Conservation (phyloP, 441 rosid genomes). For the Hura crepitans region DNA sequence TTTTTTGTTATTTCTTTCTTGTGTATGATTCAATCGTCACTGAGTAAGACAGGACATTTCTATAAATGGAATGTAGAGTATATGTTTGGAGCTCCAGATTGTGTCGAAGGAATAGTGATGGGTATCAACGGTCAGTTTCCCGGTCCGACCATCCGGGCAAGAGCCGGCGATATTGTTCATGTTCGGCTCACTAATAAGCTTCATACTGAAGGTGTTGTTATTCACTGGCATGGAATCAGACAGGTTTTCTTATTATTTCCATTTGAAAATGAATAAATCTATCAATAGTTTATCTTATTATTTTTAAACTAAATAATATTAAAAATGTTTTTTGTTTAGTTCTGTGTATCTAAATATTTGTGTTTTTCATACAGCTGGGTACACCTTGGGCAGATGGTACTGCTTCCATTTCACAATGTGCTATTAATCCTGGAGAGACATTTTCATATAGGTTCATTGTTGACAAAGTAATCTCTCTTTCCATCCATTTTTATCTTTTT, state of each 20-base stretch:
- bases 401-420: conserved; percentile 76
- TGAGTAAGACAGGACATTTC: conserved; percentile 25
- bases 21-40: neutral
- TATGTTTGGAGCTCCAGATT: conserved; percentile 61
- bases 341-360: neutral
- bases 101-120: conserved; percentile 54
- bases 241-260: conserved; percentile 38
- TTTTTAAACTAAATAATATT: neutral
- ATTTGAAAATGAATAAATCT: neutral
- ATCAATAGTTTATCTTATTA: neutral
- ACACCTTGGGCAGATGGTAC: conserved; percentile 96
- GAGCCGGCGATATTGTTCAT: conserved; percentile 60
- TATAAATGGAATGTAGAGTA: conserved; percentile 63
- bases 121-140: conserved; percentile 78
- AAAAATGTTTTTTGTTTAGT: neutral
- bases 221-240: conserved; percentile 94
- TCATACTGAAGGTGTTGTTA: conserved; percentile 73
- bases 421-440: conserved; percentile 67
- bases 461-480: conserved; percentile 42
- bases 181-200: conserved; percentile 59
- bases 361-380: conserved; percentile 38
- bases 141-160: conserved; percentile 65
- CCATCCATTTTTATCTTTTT: too few species aligned
- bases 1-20: neutral
- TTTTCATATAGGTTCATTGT: conserved; percentile 60